Evolutionary conservation across 768 basidiomycete genomes (phyloP), one percentile per base, ranked within the genome.

Genomic region (Boletus sensibilis): DNA sequence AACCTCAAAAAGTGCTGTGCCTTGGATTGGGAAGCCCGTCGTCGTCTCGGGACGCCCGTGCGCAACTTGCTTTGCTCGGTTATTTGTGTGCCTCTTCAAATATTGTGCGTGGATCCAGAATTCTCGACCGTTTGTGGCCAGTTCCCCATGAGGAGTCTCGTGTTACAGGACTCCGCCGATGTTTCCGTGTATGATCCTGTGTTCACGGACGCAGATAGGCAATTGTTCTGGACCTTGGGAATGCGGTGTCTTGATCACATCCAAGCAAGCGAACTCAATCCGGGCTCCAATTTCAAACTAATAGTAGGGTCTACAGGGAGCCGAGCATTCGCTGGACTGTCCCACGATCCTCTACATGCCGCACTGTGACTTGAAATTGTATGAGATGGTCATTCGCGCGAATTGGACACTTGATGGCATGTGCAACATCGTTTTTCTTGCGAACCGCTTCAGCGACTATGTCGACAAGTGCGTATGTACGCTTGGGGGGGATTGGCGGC

Each of bases 311-410:
- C 25, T 47, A 23, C 63, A 80, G 77, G 68, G 66, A 25, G 70
- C 69, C 23, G 68, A 67, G 51, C 68, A 78, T 54, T 52, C 56
- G 16, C 35, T 74, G 45, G 58, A 61, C 27, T 49, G 60, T 53
- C 82, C 84, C 59, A 88, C 87, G 45, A 75, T 92, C 52, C 74
- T 85, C 52, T 90, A 82, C 73, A 89, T 90, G 87, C 89, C 88
- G 21, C 89, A 91, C 69, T 90, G 90, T 67, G 87, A 88, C 64
- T 65, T 87, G 69, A 78, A 78, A 57, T 76, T 91, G 27, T 88
- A 90, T 68, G 87, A 92, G 66, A 77, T 73, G 60, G 64, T 90
- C 43, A 70, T 91, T 53, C 77, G 78, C 55, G 77, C 78, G 13
- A 90, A 89, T 66, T 87, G 86, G 85, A 71, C 75, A 44, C 65